Percentiles rank a stretch among this genome's conserved stretches.
phyloP scores from a whole-genome alignment of 768 basidiomycete genomes.

The Russula ochroleuca region DNA sequence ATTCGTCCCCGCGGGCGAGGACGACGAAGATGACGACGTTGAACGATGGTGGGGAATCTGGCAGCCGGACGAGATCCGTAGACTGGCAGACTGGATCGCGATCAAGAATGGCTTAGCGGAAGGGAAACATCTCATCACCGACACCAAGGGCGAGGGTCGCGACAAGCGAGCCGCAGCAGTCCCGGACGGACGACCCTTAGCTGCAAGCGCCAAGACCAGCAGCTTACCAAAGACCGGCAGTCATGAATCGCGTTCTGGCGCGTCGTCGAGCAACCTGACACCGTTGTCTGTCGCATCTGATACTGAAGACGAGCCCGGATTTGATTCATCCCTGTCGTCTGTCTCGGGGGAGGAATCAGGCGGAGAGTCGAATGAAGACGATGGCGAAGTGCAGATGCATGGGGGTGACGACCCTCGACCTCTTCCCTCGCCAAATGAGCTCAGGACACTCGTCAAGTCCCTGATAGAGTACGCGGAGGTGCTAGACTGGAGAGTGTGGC shows the following conservation, averaged over 20 bases:
- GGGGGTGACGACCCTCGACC: slow-evolving; percentile 20
- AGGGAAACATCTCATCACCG: slow-evolving; percentile 23
- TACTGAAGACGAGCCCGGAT: slow-evolving; percentile 7
- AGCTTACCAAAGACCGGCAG: background rate
- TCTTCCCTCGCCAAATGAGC: slow-evolving; percentile 34
- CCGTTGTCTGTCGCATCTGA: slow-evolving; percentile 15
- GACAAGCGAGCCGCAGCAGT: background rate
- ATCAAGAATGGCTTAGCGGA: slow-evolving; percentile 45
- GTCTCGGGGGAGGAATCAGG: slow-evolving; percentile 27
- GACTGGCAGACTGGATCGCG: slow-evolving; percentile 61
- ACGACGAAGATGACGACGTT: slow-evolving; percentile 35
- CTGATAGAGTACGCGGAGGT: slow-evolving; percentile 58
- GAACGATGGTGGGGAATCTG: slow-evolving; percentile 78
- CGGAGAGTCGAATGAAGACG: slow-evolving; percentile 20
- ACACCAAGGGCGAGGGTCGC: background rate
- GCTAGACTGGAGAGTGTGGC: slow-evolving; percentile 52
- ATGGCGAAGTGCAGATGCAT: slow-evolving; percentile 15
- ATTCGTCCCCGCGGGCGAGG: slow-evolving; percentile 23
- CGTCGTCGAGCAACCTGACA: slow-evolving; percentile 10
- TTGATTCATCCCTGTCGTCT: slow-evolving; percentile 19
- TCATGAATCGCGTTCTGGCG: background rate
- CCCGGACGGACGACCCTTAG: background rate
- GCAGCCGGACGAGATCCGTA: slow-evolving; percentile 58
- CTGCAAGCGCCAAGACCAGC: slow-evolving; percentile 5
- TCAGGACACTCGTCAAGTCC: slow-evolving; percentile 47